Conservation (phyloP, 768 basidiomycete species). For the Lactarius hatsudake region DNA sequence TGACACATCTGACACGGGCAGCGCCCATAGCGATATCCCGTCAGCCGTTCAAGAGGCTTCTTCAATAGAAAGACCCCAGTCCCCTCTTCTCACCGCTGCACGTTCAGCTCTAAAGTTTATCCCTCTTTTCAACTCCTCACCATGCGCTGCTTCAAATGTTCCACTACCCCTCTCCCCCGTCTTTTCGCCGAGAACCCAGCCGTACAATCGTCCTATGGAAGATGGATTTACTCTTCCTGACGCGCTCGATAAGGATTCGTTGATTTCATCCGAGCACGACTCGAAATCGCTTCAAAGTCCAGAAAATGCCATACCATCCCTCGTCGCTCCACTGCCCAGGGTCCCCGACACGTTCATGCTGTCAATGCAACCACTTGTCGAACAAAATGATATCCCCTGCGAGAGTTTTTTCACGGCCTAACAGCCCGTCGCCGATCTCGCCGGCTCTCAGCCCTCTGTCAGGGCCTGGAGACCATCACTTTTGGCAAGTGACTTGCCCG, state of each 20-base stretch:
- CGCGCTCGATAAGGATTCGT: not conserved
- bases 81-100: not conserved
- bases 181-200: not conserved
- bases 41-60: constrained; percentile 1
- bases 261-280: constrained; percentile 2
- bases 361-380: constrained; percentile 6
- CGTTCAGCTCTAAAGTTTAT: not conserved
- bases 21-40: not conserved
- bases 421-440: constrained; percentile 9
- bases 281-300: not conserved
- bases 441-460: constrained; percentile 6
- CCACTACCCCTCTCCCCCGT: constrained; percentile 9
- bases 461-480: constrained; percentile 3
- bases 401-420: not conserved
- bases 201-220: not conserved
- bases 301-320: not conserved
- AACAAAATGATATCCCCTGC: not conserved
- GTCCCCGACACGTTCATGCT: not conserved
- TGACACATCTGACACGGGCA: not conserved
- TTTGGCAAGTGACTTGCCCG: constrained; percentile 9
- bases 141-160: constrained; percentile 7
- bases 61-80: constrained; percentile 3
- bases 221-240: not conserved
- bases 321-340: constrained; percentile 4
- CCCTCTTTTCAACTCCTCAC: constrained; percentile 1